phyloP scores from a whole-genome alignment of 2,329 filamentous ascomycete species.

The Sarocladium brachiariae region DNA sequence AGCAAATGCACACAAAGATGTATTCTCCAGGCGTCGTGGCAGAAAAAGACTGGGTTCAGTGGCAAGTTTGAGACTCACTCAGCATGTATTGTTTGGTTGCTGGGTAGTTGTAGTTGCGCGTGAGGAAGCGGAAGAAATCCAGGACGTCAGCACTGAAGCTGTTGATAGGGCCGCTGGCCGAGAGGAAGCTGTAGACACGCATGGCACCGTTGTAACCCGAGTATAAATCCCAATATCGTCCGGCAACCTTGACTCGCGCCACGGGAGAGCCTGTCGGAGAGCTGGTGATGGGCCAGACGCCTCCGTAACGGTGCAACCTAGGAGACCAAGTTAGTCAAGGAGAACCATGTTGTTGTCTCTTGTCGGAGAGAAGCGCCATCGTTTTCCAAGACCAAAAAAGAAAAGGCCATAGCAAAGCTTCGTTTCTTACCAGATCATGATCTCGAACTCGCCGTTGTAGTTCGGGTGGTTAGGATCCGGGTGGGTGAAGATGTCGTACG shows the following conservation, averaged over 20 bases:
- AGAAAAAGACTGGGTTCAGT: no score
- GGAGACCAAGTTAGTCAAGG: not conserved
- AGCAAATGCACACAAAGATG: no score
- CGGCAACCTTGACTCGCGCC: slow-evolving; percentile 38
- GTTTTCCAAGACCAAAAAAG: no score
- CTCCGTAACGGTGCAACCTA: slow-evolving; percentile 49
- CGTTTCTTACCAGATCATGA: slow-evolving; percentile 53
- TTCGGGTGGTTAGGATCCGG: slow-evolving; percentile 25
- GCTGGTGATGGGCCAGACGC: slow-evolving; percentile 39
- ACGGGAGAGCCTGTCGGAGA: slow-evolving; percentile 34
- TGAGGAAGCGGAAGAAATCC: not conserved
- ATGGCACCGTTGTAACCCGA: slow-evolving; percentile 49
- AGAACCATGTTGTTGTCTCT: no score
- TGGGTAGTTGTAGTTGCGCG: slow-evolving; percentile 32
- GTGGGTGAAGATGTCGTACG: slow-evolving; percentile 55
- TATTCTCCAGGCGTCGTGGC: no score
- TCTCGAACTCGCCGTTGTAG: slow-evolving; percentile 44
- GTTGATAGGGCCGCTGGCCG: slow-evolving; percentile 27
- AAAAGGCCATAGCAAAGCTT: no score
- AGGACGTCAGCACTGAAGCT: slow-evolving; percentile 41
- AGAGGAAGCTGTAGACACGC: slow-evolving; percentile 50
- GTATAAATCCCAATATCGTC: slow-evolving; percentile 48
- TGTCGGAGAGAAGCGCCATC: no score
- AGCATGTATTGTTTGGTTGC: slow-evolving; percentile 19
- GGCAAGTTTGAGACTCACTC: slow-evolving; percentile 17